Evolutionary conservation across 768 basidiomycete genomes (phyloP).

Genomic region (Leccinellum rugosiceps): DNA sequence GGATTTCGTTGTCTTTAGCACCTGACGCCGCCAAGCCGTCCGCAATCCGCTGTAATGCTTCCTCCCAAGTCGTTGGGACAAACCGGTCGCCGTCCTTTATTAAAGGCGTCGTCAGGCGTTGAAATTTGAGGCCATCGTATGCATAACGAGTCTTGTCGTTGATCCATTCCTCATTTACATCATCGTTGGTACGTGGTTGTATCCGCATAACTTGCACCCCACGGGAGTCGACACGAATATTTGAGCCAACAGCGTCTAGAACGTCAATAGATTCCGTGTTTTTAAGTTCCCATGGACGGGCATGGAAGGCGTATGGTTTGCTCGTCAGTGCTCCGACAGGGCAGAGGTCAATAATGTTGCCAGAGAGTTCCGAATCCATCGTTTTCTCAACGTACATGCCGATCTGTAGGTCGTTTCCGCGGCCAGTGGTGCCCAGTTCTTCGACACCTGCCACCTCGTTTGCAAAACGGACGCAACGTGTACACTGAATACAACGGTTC

Average conservation of each 20-base stretch:
- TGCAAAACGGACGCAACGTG: constrained; percentile 97
- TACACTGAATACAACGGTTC: constrained; percentile 99
- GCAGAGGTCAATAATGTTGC: constrained; percentile 96
- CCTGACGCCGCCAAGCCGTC: constrained; percentile 78
- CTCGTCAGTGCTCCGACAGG: constrained; percentile 98
- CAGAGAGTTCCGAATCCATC: constrained; percentile 96
- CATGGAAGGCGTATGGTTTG: constrained; percentile 98
- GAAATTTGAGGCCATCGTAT: constrained; percentile 93
- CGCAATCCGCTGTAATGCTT: constrained; percentile 73
- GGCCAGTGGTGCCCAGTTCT: constrained; percentile 93
- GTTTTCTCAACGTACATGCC: constrained; percentile 98
- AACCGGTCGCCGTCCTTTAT: constrained; percentile 92
- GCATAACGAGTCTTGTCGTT: constrained; percentile 98
- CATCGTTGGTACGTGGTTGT: constrained; percentile 94
- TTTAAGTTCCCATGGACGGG: constrained; percentile 98
- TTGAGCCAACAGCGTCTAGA: constrained; percentile 91
- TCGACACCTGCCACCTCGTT: constrained; percentile 99
- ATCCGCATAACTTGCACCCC: constrained; percentile 97
- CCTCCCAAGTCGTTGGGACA: constrained; percentile 86
- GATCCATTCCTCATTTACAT: constrained; percentile 99
- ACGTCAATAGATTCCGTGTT: constrained; percentile 97
- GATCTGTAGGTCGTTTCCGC: constrained; percentile 98
- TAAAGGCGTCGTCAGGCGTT: constrained; percentile 90
- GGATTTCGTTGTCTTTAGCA: constrained; percentile 88
- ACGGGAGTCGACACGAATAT: constrained; percentile 93